Evolutionary conservation across 305 asterid species (phyloP), one percentile per base, ranked within the genome.

Genomic region (Salvia sclarea): DNA sequence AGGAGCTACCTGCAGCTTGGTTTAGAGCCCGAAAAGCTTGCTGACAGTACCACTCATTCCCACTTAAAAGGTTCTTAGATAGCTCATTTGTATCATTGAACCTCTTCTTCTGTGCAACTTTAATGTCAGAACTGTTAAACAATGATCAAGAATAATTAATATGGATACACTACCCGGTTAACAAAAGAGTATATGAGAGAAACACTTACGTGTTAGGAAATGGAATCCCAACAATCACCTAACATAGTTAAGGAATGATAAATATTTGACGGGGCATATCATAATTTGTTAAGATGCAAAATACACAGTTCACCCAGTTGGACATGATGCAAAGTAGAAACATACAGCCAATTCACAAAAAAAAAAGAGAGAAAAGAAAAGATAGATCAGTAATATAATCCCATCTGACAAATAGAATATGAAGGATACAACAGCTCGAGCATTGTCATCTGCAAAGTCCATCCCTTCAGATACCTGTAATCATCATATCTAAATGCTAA

Each of bases 11-110:
- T 82, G 95, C 74, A 64, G 99, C 99, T 77, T 94, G 99, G 81
- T 94, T 94, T 71, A 94, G 86, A 79, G 99, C 99, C 72, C 98
- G 85, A 84, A 94, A 94, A 55, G 98, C 96, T 85, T 91, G 98
- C 68, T 83, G 90, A 73, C 99, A 94, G 82, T 94, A 94, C 99
- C 99, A 94, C 64, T 94, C 95, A 38, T 82, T 85, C 76, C 99
- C 99, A 79, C 84, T 91, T 60, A 89, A 71, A 66, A 94, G 96
- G 61, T 78, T 89, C 74, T 91, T 94, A 55, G 99, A 91, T 12
- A 64, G 76, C 85, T 78, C 88, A 43, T 79, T 61, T 49, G 68
- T 75, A 72, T 91, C 93, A 20, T 94, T 94, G 85, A 86, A 94
- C 85, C 75, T 94, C 90, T 94, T 94, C 83, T 94, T 94, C 73